phyloP scores from a whole-genome alignment of 2,329 filamentous ascomycete genomes.

The Diaporthe destruens region DNA sequence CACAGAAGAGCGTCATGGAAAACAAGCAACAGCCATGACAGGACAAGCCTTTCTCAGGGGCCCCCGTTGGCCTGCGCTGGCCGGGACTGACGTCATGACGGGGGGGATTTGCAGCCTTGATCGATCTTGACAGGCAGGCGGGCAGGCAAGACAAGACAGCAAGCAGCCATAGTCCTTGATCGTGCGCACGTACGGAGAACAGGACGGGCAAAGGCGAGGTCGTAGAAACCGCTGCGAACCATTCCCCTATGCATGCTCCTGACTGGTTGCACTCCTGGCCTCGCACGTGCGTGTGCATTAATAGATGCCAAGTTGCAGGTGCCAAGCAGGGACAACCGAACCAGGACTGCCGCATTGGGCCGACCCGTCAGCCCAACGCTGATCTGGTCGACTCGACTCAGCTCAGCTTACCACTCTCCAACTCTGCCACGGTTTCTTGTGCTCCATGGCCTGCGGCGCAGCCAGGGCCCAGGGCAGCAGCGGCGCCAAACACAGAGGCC shows the following conservation, averaged over 20 bases:
- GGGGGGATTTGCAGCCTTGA: conserved; percentile 4
- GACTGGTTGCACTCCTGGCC: conserved; percentile 8
- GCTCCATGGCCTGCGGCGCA: background rate
- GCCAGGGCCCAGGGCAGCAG: too few species aligned
- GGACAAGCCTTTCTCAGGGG: background rate
- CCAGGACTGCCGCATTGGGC: background rate
- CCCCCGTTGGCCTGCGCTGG: background rate
- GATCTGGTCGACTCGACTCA: conserved; percentile 2
- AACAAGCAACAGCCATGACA: conserved; percentile 10
- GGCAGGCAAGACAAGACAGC: background rate
- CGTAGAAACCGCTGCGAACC: conserved; percentile 12
- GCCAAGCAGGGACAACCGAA: conserved; percentile 23
- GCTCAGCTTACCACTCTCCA: conserved; percentile 2
- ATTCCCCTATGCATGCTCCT: conserved; percentile 15
- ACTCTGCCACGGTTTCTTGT: background rate
- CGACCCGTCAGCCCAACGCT: conserved; percentile 5
- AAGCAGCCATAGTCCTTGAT: conserved; percentile 9
- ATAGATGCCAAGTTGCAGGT: conserved; percentile 29
- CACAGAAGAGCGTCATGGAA: background rate
- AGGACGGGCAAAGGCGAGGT: conserved; percentile 7
- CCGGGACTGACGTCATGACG: conserved; percentile 36
- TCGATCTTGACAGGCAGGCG: background rate
- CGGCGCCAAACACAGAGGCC: background rate
- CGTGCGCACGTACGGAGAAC: background rate
- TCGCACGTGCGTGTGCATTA: conserved; percentile 25